A percentile compares a stretch with the other conserved stretches of the same genome.
phyloP scores from a whole-genome alignment of 257 asterid species.

The Solanum stenotomum region DNA sequence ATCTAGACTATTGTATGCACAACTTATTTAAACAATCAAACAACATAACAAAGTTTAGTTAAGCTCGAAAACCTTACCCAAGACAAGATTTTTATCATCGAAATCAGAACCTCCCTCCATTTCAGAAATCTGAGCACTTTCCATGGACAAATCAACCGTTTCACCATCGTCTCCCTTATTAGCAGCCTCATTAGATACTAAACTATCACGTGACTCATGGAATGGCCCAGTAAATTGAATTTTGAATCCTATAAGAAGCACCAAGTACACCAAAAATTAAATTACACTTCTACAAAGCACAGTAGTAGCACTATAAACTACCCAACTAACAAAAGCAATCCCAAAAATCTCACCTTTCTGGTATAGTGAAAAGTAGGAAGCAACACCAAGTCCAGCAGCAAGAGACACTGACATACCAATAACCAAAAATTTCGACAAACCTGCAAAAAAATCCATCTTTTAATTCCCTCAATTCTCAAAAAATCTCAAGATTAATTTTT shows the following conservation, averaged over 20 bases:
- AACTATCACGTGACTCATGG: slow-evolving; percentile 17
- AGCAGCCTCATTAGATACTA: slow-evolving; percentile 15
- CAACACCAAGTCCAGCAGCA: slow-evolving; percentile 46
- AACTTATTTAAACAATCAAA: neutral
- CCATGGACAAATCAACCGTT: slow-evolving; percentile 20
- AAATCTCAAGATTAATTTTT: neutral
- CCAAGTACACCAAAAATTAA: neutral
- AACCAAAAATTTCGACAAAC: slow-evolving; percentile 35
- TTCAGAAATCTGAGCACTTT: slow-evolving; percentile 23
- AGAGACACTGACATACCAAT: slow-evolving; percentile 54
- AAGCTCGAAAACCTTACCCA: slow-evolving; percentile 30
- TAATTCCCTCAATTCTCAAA: neutral
- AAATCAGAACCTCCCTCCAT: slow-evolving; percentile 19
- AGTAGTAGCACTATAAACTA: neutral
- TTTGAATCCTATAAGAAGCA: slow-evolving; percentile 32
- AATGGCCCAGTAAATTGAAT: slow-evolving; percentile 24
- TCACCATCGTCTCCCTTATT: slow-evolving; percentile 12
- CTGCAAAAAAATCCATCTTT: slow-evolving; percentile 22
- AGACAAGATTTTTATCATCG: slow-evolving; percentile 4
- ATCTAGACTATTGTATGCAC: neutral
- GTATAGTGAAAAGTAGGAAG: slow-evolving; percentile 43
- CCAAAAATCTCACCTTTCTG: slow-evolving; percentile 28
- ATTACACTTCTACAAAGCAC: neutral
- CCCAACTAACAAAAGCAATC: neutral
- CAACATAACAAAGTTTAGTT: neutral